phyloP scores from a whole-genome alignment of 129 eudicot species.

The Flaveria brownii region DNA sequence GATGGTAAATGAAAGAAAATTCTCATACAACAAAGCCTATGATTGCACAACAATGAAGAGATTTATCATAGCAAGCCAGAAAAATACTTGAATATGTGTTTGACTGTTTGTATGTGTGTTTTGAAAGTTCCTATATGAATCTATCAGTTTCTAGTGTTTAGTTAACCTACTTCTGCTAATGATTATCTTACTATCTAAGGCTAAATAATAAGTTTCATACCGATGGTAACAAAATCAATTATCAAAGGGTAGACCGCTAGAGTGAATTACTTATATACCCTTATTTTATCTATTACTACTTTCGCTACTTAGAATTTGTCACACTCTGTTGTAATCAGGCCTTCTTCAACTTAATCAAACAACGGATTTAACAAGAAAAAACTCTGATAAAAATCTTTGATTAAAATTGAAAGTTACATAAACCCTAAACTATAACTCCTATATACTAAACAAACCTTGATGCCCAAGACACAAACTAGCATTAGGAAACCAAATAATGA shows the following conservation, averaged over 20 bases:
- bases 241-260: not conserved
- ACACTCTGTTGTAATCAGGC: not conserved
- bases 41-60: not conserved
- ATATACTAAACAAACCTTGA: no score
- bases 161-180: not conserved
- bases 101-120: conserved; percentile 15
- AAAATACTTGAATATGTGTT: not conserved
- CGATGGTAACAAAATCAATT: not conserved
- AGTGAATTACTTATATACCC: not conserved
- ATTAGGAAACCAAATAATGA: no score
- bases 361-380: no score
- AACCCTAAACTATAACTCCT: no score
- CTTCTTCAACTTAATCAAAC: no score
- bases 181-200: not conserved
- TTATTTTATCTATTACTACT: not conserved
- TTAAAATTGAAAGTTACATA: no score
- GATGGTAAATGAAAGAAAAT: not conserved
- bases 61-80: not conserved
- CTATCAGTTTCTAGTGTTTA: not conserved
- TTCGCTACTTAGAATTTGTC: not conserved
- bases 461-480: no score
- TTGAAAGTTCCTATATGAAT: not conserved
- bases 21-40: not conserved
- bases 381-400: no score
- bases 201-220: not conserved